phyloP scores from a whole-genome alignment of 2,329 filamentous ascomycete species.

The Harringtonia lauricola region DNA sequence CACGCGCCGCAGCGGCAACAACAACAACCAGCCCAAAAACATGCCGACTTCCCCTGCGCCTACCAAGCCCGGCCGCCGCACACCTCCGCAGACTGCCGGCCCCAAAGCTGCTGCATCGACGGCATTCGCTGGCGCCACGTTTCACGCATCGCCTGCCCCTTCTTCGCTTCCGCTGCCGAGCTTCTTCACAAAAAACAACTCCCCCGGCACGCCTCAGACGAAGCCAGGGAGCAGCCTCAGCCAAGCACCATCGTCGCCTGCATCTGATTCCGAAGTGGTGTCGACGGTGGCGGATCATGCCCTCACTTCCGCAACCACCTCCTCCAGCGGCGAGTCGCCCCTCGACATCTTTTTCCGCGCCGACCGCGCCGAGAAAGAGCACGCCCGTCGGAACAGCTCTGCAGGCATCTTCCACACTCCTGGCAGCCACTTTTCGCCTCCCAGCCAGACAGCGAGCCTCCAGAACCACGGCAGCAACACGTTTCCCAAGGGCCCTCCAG shows the following conservation, averaged over 20 bases:
- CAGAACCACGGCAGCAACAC: constrained; percentile 12
- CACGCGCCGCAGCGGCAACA: constrained; percentile 19
- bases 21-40: constrained; percentile 19
- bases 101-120: constrained; percentile 30
- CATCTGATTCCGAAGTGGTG: constrained; percentile 38
- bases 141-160: constrained; percentile 87
- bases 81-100: constrained; percentile 30
- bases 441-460: constrained; percentile 21
- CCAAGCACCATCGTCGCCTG: constrained; percentile 39
- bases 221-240: constrained; percentile 25
- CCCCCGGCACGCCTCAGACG: constrained; percentile 51
- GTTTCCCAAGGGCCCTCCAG: not conserved
- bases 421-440: constrained; percentile 40
- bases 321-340: constrained; percentile 53
- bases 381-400: constrained; percentile 42
- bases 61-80: constrained; percentile 28
- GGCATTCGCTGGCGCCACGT: constrained; percentile 85
- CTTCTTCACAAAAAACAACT: constrained; percentile 61
- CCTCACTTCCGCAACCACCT: constrained; percentile 15
- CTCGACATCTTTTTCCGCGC: constrained; percentile 86
- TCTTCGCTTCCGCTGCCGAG: constrained; percentile 84
- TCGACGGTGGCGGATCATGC: not conserved
- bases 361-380: constrained; percentile 66
- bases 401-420: constrained; percentile 28
- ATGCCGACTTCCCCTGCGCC: constrained; percentile 29